A percentile compares a stretch with the other conserved stretches of the same genome.
Conservation (phyloP, 2,329 filamentous ascomycete genomes). For the Xylaria sp. region DNA sequence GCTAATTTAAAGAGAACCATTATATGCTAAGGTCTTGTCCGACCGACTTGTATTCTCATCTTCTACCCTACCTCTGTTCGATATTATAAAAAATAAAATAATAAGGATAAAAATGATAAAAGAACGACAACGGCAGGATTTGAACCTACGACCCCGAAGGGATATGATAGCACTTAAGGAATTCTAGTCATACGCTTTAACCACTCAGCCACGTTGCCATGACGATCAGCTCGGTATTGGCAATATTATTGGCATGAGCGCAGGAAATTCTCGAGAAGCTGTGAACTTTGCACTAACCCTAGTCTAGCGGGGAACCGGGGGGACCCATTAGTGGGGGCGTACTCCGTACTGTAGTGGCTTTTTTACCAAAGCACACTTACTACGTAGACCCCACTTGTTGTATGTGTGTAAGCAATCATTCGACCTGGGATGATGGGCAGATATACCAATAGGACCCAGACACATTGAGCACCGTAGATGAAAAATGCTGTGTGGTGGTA, state of each 20-base stretch:
- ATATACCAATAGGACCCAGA: constrained; percentile 1
- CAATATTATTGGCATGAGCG: not conserved
- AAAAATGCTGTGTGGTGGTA: not conserved
- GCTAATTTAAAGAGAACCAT: too few relatives aligned
- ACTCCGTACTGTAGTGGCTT: not conserved
- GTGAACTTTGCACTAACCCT: constrained; percentile 3
- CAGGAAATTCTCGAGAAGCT: not conserved
- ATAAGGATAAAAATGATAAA: not conserved
- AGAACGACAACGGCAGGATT: constrained; percentile 1
- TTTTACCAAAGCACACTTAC: constrained; percentile 5
- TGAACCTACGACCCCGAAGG: constrained; percentile 31
- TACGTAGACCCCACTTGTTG: not conserved
- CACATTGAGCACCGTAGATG: not conserved
- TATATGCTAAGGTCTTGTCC: too few relatives aligned
- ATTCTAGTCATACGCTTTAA: constrained; percentile 31
- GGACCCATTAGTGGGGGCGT: not conserved
- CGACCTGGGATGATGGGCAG: not conserved
- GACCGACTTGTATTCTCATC: too few relatives aligned
- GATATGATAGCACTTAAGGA: constrained; percentile 8
- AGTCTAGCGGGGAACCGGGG: not conserved
- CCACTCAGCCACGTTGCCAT: constrained; percentile 32
- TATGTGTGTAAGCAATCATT: constrained; percentile 5
- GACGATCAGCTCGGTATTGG: not conserved
- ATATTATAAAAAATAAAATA: not conserved
- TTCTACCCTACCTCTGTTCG: too few relatives aligned